Conservation (phyloP, 352 stramenopile genomes). For the Pythium biforme region DNA sequence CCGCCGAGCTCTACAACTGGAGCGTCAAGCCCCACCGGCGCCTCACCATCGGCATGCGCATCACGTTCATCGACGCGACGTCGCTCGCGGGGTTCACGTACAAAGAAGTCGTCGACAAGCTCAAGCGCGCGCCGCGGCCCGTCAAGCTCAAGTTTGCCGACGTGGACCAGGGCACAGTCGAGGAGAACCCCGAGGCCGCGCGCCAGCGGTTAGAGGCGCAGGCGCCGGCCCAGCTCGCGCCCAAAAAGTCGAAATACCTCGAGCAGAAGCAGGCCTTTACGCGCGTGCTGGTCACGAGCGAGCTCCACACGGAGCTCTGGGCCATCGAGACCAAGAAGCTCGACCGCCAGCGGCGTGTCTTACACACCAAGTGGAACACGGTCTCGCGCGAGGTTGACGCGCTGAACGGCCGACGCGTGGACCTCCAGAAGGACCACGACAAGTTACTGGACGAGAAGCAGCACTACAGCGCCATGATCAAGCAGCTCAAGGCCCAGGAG, state of each 20-base stretch:
- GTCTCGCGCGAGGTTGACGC: constrained; percentile 70
- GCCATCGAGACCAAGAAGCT: constrained; percentile 85
- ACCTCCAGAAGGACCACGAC: constrained; percentile 77
- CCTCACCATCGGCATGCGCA: constrained; percentile 80
- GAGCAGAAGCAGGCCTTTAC: constrained; percentile 82
- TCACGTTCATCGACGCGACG: constrained; percentile 74
- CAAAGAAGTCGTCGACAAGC: constrained; percentile 75
- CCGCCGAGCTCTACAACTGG: constrained; percentile 88
- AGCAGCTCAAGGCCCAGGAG: constrained; percentile 79
- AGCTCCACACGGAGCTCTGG: constrained; percentile 86
- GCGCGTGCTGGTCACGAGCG: constrained; percentile 73
- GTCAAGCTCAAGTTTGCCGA: constrained; percentile 82
- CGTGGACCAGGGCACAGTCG: constrained; percentile 71
- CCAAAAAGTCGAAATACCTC: constrained; percentile 57
- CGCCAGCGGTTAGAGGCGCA: constrained; percentile 20
- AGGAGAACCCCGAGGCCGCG: constrained; percentile 56
- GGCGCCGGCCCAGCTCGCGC: constrained; percentile 18
- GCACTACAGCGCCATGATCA: constrained; percentile 76
- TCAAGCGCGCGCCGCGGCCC: constrained; percentile 70
- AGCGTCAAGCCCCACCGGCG: constrained; percentile 83
- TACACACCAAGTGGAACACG: constrained; percentile 70
- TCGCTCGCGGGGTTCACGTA: constrained; percentile 76
- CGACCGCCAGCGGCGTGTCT: constrained; percentile 42
- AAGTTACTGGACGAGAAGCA: constrained; percentile 64
- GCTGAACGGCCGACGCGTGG: constrained; percentile 55